Percentiles rank a stretch among this genome's conserved stretches.
Conservation (phyloP, 768 basidiomycete genomes). For the Boletus subcaerulescens region DNA sequence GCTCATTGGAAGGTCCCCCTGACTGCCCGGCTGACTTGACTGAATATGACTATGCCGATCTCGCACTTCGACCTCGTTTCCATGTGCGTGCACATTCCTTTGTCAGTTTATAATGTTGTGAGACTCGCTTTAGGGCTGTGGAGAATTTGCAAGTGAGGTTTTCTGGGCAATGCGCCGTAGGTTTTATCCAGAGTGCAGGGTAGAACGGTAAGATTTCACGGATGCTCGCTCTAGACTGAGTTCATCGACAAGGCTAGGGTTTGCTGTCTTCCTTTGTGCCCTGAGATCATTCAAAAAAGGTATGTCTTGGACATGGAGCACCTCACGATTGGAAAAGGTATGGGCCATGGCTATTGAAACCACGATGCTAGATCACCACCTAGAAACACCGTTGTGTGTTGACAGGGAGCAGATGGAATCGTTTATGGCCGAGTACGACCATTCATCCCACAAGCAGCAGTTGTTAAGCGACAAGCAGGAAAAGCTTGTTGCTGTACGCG, state of each 20-base stretch:
- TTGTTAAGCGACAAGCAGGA: neutral
- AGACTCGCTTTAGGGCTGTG: conserved; percentile 7
- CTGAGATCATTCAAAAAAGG: neutral
- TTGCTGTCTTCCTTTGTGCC: neutral
- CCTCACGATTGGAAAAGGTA: neutral
- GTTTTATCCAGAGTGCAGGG: conserved; percentile 6
- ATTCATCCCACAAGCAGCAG: neutral
- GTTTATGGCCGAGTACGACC: conserved; percentile 5
- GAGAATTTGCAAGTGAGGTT: neutral
- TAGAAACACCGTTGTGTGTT: neutral
- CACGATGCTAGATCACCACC: neutral
- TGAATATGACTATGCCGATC: conserved; percentile 43
- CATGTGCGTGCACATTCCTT: conserved; percentile 3
- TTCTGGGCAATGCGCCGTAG: conserved; percentile 15
- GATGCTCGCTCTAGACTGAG: too few species aligned
- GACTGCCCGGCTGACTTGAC: conserved; percentile 42
- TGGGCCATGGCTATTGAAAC: neutral
- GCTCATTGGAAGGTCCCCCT: conserved; percentile 36
- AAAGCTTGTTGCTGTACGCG: neutral
- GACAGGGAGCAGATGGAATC: conserved; percentile 11
- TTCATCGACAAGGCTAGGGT: conserved; percentile 1
- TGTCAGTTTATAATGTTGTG: neutral
- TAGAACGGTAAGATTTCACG: neutral
- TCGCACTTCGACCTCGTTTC: conserved; percentile 36
- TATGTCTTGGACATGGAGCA: neutral